These are phyloP conservation scores for Lasiosphaeria ovina DNA, from an alignment of 495 filamentous ascomycete species.

Conservation along the genomic window DNA sequence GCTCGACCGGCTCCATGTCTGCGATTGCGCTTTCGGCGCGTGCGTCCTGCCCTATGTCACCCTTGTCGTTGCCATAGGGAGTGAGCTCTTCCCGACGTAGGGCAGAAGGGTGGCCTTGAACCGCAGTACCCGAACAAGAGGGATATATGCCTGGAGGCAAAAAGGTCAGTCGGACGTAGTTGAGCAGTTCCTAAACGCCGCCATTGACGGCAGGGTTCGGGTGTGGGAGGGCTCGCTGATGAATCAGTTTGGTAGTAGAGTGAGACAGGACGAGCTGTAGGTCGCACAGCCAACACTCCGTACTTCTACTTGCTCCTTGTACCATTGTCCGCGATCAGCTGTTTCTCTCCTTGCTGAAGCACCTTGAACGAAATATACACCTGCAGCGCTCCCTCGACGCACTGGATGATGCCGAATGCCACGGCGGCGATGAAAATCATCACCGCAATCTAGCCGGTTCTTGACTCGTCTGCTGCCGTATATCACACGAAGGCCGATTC, in stretches of 20 bases:
- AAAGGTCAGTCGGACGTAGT: neutral
- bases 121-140: neutral
- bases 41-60: neutral
- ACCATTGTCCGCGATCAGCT: neutral
- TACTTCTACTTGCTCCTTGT: neutral
- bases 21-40: neutral
- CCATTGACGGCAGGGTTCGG: neutral
- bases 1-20: neutral
- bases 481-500: neutral
- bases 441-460: neutral
- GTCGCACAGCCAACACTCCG: neutral
- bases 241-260: neutral
- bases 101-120: neutral
- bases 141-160: neutral
- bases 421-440: neutral
- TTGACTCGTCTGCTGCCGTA: neutral
- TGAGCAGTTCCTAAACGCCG: neutral
- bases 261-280: neutral
- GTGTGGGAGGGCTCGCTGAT: neutral
- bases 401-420: neutral
- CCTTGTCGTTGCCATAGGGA: neutral
- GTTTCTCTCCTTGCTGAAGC: neutral
- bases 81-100: neutral
- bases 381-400: constrained; percentile 1
- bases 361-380: neutral